Evolutionary conservation across 768 basidiomycete species (phyloP).

Genomic region (Naganishia friedmannii): DNA sequence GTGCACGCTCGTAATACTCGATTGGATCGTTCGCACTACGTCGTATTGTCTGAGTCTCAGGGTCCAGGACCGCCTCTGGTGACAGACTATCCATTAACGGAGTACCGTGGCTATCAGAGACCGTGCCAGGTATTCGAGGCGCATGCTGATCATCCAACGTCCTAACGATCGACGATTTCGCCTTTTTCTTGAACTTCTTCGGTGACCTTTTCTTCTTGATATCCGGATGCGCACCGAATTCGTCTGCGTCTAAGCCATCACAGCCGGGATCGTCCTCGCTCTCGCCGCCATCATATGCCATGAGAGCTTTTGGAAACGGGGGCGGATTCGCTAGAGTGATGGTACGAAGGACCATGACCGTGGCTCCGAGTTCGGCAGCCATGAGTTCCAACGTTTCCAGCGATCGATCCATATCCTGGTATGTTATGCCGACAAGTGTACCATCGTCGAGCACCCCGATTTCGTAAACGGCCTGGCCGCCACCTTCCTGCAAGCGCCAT

Average conservation of each 20-base stretch:
- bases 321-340: slow-evolving; percentile 52
- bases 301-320: slow-evolving; percentile 10
- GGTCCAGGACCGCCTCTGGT: neutral
- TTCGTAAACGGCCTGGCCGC: slow-evolving; percentile 79
- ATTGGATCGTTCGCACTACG: too few relatives aligned
- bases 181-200: neutral
- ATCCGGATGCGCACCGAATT: neutral
- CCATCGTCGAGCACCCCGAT: slow-evolving; percentile 78
- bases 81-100: neutral
- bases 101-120: too few relatives aligned
- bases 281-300: neutral
- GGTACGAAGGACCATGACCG: slow-evolving; percentile 85
- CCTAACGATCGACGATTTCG: neutral
- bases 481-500: slow-evolving; percentile 84
- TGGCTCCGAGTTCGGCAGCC: slow-evolving; percentile 90
- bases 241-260: neutral
- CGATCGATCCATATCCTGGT: slow-evolving; percentile 70
- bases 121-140: neutral
- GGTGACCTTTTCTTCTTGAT: slow-evolving; percentile 13
- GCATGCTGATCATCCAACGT: neutral
- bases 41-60: too few relatives aligned
- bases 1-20: neutral
- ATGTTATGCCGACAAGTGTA: slow-evolving; percentile 72
- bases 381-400: slow-evolving; percentile 86
- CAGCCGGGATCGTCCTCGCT: neutral